phyloP scores from a whole-genome alignment of 768 basidiomycete species.

The Rhizopogon vesiculosus region DNA sequence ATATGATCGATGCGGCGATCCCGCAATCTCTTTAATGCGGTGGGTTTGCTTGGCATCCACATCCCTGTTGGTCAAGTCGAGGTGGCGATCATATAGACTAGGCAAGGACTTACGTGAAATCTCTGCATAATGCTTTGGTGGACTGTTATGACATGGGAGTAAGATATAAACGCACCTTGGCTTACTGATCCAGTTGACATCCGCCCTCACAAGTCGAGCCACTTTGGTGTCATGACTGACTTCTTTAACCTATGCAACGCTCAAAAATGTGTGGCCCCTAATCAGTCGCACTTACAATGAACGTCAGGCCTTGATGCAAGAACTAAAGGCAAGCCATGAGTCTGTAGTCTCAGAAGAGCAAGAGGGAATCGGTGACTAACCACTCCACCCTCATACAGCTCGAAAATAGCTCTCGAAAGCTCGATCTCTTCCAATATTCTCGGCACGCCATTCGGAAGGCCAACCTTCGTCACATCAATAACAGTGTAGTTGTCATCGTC shows the following conservation, averaged over 20 bases:
- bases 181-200: constrained; percentile 81
- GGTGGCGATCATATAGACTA: neutral
- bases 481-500: constrained; percentile 79
- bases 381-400: constrained; percentile 86
- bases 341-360: neutral
- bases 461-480: constrained; percentile 52
- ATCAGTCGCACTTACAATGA: constrained; percentile 46
- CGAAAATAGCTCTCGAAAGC: constrained; percentile 78
- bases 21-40: constrained; percentile 63
- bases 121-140: constrained; percentile 34
- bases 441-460: constrained; percentile 19
- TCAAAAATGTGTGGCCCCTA: neutral
- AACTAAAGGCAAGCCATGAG: constrained; percentile 42
- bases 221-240: constrained; percentile 74
- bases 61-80: constrained; percentile 40
- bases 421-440: constrained; percentile 78
- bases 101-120: constrained; percentile 58
- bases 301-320: constrained; percentile 83
- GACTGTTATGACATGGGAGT: neutral
- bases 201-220: constrained; percentile 65
- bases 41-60: constrained; percentile 74
- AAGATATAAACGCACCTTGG: constrained; percentile 41
- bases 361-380: constrained; percentile 34
- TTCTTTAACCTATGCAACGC: constrained; percentile 55
- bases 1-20: constrained; percentile 50